A percentile compares a stretch with the other conserved stretches of the same genome.
Conservation (phyloP, 2,329 filamentous ascomycete species). For the Falciphora oryzae region DNA sequence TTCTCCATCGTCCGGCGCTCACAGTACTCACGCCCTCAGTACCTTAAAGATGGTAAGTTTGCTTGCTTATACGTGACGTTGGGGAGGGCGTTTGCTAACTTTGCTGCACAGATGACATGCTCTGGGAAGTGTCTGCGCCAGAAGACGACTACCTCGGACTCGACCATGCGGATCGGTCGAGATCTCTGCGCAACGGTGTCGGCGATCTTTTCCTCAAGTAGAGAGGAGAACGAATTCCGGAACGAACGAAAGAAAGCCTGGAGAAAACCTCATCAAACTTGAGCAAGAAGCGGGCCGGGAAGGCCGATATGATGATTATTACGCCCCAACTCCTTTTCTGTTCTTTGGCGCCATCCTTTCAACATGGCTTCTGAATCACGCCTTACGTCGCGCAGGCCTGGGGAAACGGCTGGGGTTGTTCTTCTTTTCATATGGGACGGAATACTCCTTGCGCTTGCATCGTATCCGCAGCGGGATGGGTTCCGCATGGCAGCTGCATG, state of each 20-base stretch:
- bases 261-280: not conserved
- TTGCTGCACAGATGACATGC: constrained; percentile 46
- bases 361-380: not conserved
- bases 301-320: not conserved
- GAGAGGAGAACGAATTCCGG: constrained; percentile 14
- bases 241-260: not conserved
- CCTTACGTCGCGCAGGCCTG: not conserved
- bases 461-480: not conserved
- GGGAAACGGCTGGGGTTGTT: not conserved
- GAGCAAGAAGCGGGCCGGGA: not conserved
- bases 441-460: not conserved
- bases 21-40: constrained; percentile 70
- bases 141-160: constrained; percentile 60
- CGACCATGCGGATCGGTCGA: constrained; percentile 59
- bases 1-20: constrained; percentile 75
- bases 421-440: not conserved
- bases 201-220: constrained; percentile 56
- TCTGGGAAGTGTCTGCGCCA: constrained; percentile 45
- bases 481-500: not conserved
- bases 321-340: not conserved
- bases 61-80: not conserved
- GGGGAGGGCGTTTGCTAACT: constrained; percentile 18
- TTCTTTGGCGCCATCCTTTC: not conserved
- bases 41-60: constrained; percentile 77
- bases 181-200: constrained; percentile 51